Percentiles rank a stretch among this genome's conserved stretches.
phyloP scores from a whole-genome alignment of 1,284 basidiomycete species.

The Cutaneotrichosporon dermatis region DNA sequence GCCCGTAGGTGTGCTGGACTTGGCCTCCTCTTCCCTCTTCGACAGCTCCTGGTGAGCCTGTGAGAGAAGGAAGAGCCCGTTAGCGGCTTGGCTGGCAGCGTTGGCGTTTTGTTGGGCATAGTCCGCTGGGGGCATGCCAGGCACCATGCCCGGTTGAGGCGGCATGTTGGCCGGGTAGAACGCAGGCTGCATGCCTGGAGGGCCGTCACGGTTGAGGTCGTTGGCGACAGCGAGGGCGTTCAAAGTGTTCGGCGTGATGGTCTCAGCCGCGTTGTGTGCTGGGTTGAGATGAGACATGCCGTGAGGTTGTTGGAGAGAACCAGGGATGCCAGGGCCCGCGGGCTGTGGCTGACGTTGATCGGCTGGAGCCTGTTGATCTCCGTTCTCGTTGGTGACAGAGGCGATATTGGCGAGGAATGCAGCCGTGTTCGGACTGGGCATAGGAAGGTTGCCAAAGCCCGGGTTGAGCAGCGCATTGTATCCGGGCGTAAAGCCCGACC shows the following conservation, averaged over 20 bases:
- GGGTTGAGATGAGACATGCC: slow-evolving; percentile 32
- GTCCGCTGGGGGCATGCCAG: slow-evolving; percentile 30
- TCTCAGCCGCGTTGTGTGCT: slow-evolving; percentile 48
- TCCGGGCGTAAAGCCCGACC: slow-evolving; percentile 74
- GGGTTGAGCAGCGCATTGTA: slow-evolving; percentile 43
- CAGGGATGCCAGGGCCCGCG: slow-evolving; percentile 27
- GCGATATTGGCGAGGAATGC: slow-evolving; percentile 91
- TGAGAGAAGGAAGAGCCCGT: slow-evolving; percentile 85
- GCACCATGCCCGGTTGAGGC: slow-evolving; percentile 7
- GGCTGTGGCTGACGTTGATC: slow-evolving; percentile 19
- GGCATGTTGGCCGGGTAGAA: slow-evolving; percentile 10
- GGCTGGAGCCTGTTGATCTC: slow-evolving; percentile 16
- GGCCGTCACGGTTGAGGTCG: slow-evolving; percentile 35
- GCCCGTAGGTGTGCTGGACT: slow-evolving; percentile 26
- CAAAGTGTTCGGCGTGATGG: slow-evolving; percentile 87
- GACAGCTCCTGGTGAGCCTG: slow-evolving; percentile 93
- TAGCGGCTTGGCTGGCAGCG: slow-evolving; percentile 59
- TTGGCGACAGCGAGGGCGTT: slow-evolving; percentile 71
- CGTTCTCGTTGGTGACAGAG: slow-evolving; percentile 52
- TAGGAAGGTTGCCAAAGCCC: slow-evolving; percentile 54
- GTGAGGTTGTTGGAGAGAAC: slow-evolving; percentile 23
- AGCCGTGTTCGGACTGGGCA: slow-evolving; percentile 78
- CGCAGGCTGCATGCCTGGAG: slow-evolving; percentile 23
- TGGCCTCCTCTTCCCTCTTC: slow-evolving; percentile 71
- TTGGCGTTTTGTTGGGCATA: slow-evolving; percentile 47